These are phyloP conservation scores for Silene uniflora DNA, from an alignment of 148 eudicot species.

Conservation along the genomic window DNA sequence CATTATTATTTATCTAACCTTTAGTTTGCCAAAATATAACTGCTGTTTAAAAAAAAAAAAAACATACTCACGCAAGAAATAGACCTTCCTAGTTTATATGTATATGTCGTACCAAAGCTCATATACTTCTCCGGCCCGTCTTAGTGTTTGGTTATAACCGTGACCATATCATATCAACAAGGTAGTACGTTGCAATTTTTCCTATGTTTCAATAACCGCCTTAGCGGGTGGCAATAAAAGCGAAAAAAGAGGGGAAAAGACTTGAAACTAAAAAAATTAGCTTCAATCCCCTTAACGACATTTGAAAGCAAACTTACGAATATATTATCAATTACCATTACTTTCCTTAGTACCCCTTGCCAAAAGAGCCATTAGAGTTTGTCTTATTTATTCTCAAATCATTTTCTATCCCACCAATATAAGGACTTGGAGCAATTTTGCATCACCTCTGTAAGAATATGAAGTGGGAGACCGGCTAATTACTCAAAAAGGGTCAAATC, in stretches of 20 bases:
- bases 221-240: not conserved
- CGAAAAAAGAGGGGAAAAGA: not conserved
- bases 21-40: not conserved
- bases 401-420: not conserved
- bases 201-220: not conserved
- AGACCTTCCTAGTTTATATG: not conserved
- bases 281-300: not conserved
- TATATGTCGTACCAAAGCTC: not conserved
- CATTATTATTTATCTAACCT: not conserved
- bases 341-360: not conserved
- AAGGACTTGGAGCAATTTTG: not conserved
- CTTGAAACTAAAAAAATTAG: not conserved
- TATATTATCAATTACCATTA: not conserved
- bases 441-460: not conserved
- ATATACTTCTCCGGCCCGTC: not conserved
- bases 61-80: not conserved
- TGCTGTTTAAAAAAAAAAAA: not conserved
- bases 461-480: not conserved
- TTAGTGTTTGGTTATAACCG: not conserved
- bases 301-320: not conserved
- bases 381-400: not conserved
- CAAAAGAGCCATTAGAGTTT: not conserved
- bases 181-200: not conserved
- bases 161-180: not conserved
- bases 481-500: slow-evolving; percentile 1